These are phyloP conservation scores for Cutaneotrichosporon mucoides DNA, from an alignment of 1,284 basidiomycete genomes.

Conservation along the genomic window DNA sequence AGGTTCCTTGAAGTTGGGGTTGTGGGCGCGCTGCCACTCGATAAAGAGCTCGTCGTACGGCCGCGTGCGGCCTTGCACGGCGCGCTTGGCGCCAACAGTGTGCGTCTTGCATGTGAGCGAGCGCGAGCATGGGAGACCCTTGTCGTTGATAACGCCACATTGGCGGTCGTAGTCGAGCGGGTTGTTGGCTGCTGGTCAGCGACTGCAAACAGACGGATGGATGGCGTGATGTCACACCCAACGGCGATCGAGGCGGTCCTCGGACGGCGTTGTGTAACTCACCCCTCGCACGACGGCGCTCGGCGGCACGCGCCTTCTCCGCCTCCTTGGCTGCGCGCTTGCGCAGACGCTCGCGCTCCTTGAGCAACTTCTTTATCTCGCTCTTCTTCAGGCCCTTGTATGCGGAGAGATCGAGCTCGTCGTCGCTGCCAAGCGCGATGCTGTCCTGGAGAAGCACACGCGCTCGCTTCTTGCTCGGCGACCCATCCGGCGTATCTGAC, in stretches of 20 bases:
- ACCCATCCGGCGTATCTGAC: slow-evolving; percentile 16
- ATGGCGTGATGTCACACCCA: too few relatives aligned
- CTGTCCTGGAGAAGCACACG: slow-evolving; percentile 51
- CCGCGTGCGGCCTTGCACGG: slow-evolving; percentile 80
- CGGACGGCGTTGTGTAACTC: slow-evolving; percentile 9
- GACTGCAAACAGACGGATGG: too few relatives aligned
- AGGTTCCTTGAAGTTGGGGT: slow-evolving; percentile 91
- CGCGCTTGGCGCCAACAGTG: slow-evolving; percentile 92
- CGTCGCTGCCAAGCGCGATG: slow-evolving; percentile 14
- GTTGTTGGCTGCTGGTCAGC: slow-evolving; percentile 43
- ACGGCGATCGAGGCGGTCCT: too few relatives aligned
- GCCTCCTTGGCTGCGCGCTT: slow-evolving; percentile 66
- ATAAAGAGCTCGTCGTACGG: slow-evolving; percentile 81
- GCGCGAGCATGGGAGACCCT: slow-evolving; percentile 87
- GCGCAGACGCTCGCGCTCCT: slow-evolving; percentile 52
- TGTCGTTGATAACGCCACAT: slow-evolving; percentile 98
- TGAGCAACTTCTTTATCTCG: slow-evolving; percentile 41
- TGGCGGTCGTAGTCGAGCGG: slow-evolving; percentile 88
- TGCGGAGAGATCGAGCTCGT: slow-evolving; percentile 21
- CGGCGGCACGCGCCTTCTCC: slow-evolving; percentile 47
- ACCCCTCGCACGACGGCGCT: slow-evolving; percentile 71
- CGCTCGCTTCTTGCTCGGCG: slow-evolving; percentile 29
- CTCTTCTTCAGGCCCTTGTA: slow-evolving; percentile 38
- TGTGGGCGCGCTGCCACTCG: slow-evolving; percentile 89
- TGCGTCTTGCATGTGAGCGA: slow-evolving; percentile 98